A percentile compares a stretch with the other conserved stretches of the same genome.
Evolutionary conservation across 345 rosid species (phyloP).

Genomic region (Adansonia digitata): DNA sequence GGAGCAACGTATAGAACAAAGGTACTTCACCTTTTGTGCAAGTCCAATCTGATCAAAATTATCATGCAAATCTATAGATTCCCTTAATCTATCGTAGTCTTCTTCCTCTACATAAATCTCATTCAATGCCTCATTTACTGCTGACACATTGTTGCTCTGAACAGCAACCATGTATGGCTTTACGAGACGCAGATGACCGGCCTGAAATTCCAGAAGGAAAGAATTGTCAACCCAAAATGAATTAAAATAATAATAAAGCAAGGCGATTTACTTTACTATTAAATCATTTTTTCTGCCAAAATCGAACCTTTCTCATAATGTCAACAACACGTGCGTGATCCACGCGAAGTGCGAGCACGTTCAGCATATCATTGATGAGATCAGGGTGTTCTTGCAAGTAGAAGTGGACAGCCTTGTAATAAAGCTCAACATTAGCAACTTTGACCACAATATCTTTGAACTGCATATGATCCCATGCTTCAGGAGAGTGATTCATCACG

Average conservation of each 20-base stretch:
- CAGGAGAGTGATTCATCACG: constrained; percentile 98
- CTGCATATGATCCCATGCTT: constrained; percentile 99
- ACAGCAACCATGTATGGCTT: constrained; percentile 98
- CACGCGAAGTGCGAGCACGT: constrained; percentile 88
- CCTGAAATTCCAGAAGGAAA: constrained; percentile 43
- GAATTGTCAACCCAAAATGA: constrained; percentile 4
- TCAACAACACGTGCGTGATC: constrained; percentile 97
- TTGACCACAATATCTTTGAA: constrained; percentile 88
- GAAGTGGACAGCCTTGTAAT: constrained; percentile 97
- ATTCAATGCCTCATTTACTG: constrained; percentile 91
- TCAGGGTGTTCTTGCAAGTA: constrained; percentile 98
- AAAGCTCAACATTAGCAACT: constrained; percentile 92
- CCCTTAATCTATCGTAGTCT: constrained; percentile 88
- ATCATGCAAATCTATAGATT: constrained; percentile 87
- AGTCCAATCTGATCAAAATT: constrained; percentile 93
- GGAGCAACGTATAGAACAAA: too few relatives aligned
- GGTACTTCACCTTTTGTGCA: constrained; percentile 66
- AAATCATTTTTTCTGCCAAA: neutral
- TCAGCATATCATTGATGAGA: constrained; percentile 85
- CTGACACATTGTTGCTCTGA: constrained; percentile 88
- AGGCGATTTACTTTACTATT: neutral
- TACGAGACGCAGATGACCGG: constrained; percentile 86
- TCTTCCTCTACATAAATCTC: constrained; percentile 94
- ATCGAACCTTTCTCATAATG: constrained; percentile 86
- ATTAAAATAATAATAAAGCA: neutral